Evolutionary conservation across 768 basidiomycete genomes (phyloP).

Genomic region (Russula olivacea): DNA sequence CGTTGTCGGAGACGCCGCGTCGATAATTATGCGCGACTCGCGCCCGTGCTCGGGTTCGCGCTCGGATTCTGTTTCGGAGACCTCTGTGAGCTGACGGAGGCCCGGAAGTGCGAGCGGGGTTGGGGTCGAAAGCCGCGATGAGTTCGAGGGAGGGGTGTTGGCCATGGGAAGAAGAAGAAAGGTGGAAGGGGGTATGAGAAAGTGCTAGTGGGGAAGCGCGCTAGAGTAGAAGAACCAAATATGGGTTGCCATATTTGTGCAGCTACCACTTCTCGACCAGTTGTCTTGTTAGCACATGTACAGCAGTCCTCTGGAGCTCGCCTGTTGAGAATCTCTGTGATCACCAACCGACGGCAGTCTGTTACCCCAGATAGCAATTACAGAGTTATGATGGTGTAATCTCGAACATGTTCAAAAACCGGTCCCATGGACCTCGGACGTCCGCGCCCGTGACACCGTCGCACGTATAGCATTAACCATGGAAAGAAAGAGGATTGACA

Average conservation of each 20-base stretch:
- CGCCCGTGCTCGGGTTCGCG: not conserved
- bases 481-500: no score
- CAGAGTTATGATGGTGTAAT: not conserved
- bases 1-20: not conserved
- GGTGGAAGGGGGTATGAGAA: not conserved
- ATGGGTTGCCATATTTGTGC: constrained; percentile 17
- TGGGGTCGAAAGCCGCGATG: not conserved
- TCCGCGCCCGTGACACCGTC: not conserved
- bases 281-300: not conserved
- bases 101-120: not conserved
- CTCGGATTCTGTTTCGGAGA: not conserved
- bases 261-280: not conserved
- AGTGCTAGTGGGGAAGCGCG: not conserved
- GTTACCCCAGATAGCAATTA: no score
- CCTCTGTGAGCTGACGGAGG: constrained; percentile 7
- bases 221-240: not conserved
- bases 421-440: not conserved
- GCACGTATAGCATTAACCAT: not conserved
- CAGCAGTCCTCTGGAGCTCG: constrained; percentile 1
- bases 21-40: not conserved
- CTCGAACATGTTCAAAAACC: not conserved
- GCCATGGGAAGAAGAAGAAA: constrained; percentile 8
- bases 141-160: not conserved
- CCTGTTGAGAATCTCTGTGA: not conserved
- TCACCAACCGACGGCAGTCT: not conserved